These are phyloP conservation scores for Udeniomyces megalosporus DNA, from an alignment of 768 basidiomycete genomes.

Conservation along the genomic window DNA sequence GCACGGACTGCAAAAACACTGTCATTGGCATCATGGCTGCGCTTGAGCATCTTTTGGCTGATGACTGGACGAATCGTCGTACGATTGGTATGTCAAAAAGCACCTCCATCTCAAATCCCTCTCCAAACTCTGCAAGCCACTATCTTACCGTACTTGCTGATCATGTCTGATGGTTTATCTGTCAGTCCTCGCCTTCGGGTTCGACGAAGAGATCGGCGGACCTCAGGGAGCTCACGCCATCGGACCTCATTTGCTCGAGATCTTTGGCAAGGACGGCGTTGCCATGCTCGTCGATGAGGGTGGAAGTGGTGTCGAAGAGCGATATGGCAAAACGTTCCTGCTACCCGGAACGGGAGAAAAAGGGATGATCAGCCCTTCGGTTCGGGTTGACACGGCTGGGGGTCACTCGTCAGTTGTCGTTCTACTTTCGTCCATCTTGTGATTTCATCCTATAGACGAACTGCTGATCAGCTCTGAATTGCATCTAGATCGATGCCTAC, in stretches of 20 bases:
- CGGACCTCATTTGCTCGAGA: not conserved
- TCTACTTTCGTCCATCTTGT: not conserved
- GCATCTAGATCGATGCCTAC: not conserved
- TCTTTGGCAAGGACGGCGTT: conserved; percentile 11
- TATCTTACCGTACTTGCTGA: not conserved
- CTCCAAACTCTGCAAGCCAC: no score
- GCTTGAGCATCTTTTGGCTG: conserved; percentile 8
- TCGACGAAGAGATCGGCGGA: conserved; percentile 16
- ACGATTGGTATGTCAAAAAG: conserved; percentile 2
- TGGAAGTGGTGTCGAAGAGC: conserved; percentile 1
- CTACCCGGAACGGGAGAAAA: conserved; percentile 14
- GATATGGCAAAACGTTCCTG: conserved; percentile 11
- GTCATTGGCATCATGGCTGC: conserved; percentile 7
- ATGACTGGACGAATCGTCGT: not conserved
- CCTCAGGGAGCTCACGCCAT: conserved; percentile 13
- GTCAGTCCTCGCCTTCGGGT: conserved; percentile 13
- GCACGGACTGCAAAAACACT: conserved; percentile 12
- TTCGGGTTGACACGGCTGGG: conserved; percentile 11
- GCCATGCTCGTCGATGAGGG: conserved; percentile 14
- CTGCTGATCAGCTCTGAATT: not conserved
- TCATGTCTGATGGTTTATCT: not conserved
- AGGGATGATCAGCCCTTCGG: conserved; percentile 5
- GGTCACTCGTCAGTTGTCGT: conserved; percentile 4
- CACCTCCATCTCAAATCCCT: no score
- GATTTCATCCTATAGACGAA: not conserved